A percentile compares a stretch with the other conserved stretches of the same genome.
phyloP scores from a whole-genome alignment of 2,329 filamentous ascomycete genomes.

The Xylaria polymorpha region DNA sequence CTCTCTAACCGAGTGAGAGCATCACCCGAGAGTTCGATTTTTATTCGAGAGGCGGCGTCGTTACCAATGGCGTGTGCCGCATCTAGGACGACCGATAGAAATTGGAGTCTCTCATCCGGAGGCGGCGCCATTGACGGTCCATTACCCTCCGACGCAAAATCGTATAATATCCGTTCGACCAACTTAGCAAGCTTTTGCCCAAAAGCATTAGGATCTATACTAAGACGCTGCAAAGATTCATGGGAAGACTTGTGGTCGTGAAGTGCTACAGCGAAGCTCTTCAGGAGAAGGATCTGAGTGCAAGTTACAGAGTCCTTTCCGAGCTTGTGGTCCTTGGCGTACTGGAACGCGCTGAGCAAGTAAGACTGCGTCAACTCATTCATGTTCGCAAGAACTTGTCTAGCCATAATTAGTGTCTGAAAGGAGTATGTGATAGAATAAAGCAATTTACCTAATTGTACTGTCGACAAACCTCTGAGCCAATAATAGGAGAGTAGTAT shows the following conservation, averaged over 20 bases:
- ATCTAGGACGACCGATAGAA: constrained; percentile 41
- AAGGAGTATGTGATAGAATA: not conserved
- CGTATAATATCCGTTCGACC: constrained; percentile 41
- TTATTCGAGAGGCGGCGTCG: constrained; percentile 29
- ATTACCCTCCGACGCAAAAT: constrained; percentile 40
- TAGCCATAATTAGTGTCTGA: constrained; percentile 39
- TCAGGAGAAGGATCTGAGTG: constrained; percentile 45
- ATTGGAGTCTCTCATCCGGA: constrained; percentile 35
- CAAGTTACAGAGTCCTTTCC: constrained; percentile 23
- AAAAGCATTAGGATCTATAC: constrained; percentile 36
- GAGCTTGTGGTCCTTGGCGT: constrained; percentile 40
- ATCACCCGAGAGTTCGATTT: constrained; percentile 43
- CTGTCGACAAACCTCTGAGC: constrained; percentile 46
- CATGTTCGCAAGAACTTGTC: constrained; percentile 44
- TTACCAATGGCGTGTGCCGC: constrained; percentile 41
- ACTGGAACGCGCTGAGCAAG: constrained; percentile 42
- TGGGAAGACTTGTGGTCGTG: constrained; percentile 33
- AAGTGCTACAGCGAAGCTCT: constrained; percentile 43
- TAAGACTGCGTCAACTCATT: constrained; percentile 45
- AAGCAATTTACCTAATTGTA: constrained; percentile 44
- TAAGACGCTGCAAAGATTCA: constrained; percentile 27
- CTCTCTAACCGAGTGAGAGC: constrained; percentile 40
- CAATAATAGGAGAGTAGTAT: constrained; percentile 36
- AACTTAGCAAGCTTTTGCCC: constrained; percentile 42
- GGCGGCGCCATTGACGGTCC: constrained; percentile 25